Percentiles rank a stretch among this genome's conserved stretches.
phyloP scores from a whole-genome alignment of 805 yeast species.

The Candida insectorum region DNA sequence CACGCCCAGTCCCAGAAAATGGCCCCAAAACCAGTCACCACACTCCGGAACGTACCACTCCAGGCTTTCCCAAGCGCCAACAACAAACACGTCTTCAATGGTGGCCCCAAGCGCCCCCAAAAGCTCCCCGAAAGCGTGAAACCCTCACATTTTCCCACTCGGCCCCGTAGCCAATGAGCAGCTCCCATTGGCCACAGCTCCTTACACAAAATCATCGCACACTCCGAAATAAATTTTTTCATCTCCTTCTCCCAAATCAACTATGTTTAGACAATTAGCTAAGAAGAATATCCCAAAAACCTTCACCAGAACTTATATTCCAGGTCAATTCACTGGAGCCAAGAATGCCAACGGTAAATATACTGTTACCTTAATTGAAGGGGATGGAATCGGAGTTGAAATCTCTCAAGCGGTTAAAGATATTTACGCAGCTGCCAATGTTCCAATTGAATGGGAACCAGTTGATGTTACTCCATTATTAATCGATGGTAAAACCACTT shows the following conservation, averaged over 20 bases:
- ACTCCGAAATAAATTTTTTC: neutral
- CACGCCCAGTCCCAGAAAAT: too few species aligned
- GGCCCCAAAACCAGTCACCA: too few species aligned
- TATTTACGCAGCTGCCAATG: slow-evolving; percentile 89
- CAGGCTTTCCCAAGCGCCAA: too few species aligned
- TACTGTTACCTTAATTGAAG: slow-evolving; percentile 94
- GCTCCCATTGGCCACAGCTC: too few species aligned
- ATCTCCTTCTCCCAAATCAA: neutral
- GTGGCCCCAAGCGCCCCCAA: too few species aligned
- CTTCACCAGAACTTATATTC: slow-evolving; percentile 47
- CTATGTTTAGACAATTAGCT: slow-evolving; percentile 34
- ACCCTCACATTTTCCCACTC: too few species aligned
- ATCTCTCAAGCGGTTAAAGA: slow-evolving; percentile 92
- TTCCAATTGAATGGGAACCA: slow-evolving; percentile 96
- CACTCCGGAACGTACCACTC: too few species aligned
- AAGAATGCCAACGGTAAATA: slow-evolving; percentile 77
- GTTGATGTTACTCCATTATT: slow-evolving; percentile 94
- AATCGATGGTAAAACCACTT: slow-evolving; percentile 91
- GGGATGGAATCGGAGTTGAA: slow-evolving; percentile 94
- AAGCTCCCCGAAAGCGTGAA: too few species aligned
- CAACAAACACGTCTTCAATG: too few species aligned
- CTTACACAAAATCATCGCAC: too few species aligned
- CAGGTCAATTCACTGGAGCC: slow-evolving; percentile 62
- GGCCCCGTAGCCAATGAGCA: too few species aligned
- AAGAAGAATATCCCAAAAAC: slow-evolving; percentile 25